Conservation (phyloP, 2,329 filamentous ascomycete genomes). For the Cladosporium sp. region DNA sequence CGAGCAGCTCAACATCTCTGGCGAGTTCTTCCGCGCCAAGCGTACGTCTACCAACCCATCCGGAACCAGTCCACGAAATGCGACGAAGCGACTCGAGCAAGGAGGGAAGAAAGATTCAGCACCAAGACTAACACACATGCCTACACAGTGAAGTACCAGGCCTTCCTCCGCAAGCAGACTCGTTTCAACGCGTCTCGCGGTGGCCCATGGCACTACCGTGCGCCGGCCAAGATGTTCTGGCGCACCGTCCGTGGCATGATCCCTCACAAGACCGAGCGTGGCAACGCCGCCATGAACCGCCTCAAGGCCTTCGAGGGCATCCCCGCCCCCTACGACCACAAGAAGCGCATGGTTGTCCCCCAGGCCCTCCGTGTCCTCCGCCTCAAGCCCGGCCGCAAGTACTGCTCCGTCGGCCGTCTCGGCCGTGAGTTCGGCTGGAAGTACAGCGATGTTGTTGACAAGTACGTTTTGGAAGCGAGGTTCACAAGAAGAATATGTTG, state of each 20-base stretch:
- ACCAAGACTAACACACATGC: constrained; percentile 15
- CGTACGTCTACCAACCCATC: constrained; percentile 64
- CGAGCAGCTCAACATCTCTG: constrained; percentile 99
- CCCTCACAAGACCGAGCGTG: constrained; percentile 98
- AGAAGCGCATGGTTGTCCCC: constrained; percentile 99
- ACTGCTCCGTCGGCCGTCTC: constrained; percentile 97
- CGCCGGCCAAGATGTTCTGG: constrained; percentile 99
- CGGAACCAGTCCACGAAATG: not conserved
- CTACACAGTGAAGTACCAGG: constrained; percentile 97
- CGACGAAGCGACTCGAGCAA: not conserved
- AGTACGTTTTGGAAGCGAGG: constrained; percentile 59
- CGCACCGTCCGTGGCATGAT: constrained; percentile 99
- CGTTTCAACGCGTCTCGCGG: constrained; percentile 99
- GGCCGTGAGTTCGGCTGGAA: constrained; percentile 99
- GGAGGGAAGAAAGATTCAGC: constrained; percentile 8
- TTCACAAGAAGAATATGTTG: not conserved
- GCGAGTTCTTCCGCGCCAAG: constrained; percentile 99
- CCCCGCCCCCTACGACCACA: constrained; percentile 97
- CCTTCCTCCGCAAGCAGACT: constrained; percentile 99
- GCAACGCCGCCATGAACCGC: constrained; percentile 92
- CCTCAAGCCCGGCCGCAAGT: constrained; percentile 98
- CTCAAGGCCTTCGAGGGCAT: constrained; percentile 99
- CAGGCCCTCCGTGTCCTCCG: constrained; percentile 95
- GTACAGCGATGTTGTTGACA: constrained; percentile 98
- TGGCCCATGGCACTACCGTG: constrained; percentile 99